Evolutionary conservation across 768 basidiomycete species (phyloP), one percentile per base, ranked within the genome.

Genomic region (Russula compacta): DNA sequence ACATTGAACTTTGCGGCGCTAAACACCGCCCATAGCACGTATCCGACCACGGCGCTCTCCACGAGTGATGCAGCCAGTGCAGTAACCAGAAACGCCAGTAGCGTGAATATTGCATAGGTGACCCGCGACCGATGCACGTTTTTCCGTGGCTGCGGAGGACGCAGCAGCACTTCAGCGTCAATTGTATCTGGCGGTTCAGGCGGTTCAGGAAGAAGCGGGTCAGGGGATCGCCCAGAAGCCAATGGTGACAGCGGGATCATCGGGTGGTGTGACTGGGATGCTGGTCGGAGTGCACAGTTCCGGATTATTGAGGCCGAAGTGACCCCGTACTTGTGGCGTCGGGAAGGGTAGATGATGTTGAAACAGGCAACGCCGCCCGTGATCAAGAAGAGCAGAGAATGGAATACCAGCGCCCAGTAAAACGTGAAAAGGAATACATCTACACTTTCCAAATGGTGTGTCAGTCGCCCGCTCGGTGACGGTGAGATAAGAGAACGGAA

Each of bases 371-470:
- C 50, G 40, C 44, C 48, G 21, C 64, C 64, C 15, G 55, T 48
- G 57, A 59, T 21, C 17, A 66, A 29, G 55, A 61, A 65, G 40
- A 66, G 59, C 24, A 65, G 57, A 8, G 64, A 56, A 38, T 64
- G 38, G 53, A 66, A 66, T 39, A 66, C 56, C 39, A 66, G 46
- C 14, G 57, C 61, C 66, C 66, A 66, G 39, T 53, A 66, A 38
- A 66, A 66, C 7, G 64, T 66, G 57, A 61, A 66, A 39, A 60
- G 63, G 53, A 66, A 64, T n/a, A 61, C 66, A 17, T 66, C 66
- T 66, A 47, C 44, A 19, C 39, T 15, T 33, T 53, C 44, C 15
- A 19, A 53, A 21, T 44, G 44, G 29, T n/a, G 50, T 46, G 50
- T 61, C 42, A 46, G 60, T 43, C 12, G 11, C 21, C 6, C 15